phyloP scores from a whole-genome alignment of 768 basidiomycete genomes.

The Tylopilus vinaceipallidus region DNA sequence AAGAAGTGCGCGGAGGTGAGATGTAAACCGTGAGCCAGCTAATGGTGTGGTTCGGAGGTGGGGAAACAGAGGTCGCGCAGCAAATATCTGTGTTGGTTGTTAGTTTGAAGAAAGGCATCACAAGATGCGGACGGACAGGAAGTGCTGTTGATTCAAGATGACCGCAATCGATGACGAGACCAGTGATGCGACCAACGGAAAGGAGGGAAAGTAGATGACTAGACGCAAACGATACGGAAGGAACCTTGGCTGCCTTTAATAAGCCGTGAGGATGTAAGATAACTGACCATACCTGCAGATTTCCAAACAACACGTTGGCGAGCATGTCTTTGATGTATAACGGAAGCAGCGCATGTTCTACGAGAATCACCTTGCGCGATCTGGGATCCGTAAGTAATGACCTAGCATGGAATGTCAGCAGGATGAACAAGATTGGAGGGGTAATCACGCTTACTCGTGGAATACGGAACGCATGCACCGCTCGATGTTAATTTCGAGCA shows the following conservation, averaged over 20 bases:
- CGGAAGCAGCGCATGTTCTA: slow-evolving; percentile 88
- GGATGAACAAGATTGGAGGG: slow-evolving; percentile 10
- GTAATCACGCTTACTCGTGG: slow-evolving; percentile 59
- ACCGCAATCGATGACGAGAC: slow-evolving; percentile 91
- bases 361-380: slow-evolving; percentile 88
- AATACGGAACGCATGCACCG: slow-evolving; percentile 73
- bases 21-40: slow-evolving; percentile 79
- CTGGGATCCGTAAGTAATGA: slow-evolving; percentile 93
- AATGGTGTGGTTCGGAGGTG: slow-evolving; percentile 81
- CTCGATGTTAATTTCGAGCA: slow-evolving; percentile 71
- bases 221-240: slow-evolving; percentile 90
- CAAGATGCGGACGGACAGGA: slow-evolving; percentile 57
- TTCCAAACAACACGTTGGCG: slow-evolving; percentile 84
- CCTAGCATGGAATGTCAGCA: slow-evolving; percentile 41
- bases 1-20: slow-evolving; percentile 78
- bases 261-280: background rate
- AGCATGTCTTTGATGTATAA: slow-evolving; percentile 85
- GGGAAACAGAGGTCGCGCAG: slow-evolving; percentile 83
- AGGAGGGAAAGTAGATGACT: slow-evolving; percentile 84
- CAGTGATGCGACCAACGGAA: slow-evolving; percentile 86
- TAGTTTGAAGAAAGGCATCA: background rate
- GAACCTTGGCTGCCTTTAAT: slow-evolving; percentile 55
- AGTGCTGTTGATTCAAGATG: slow-evolving; percentile 87
- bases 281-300: slow-evolving; percentile 61
- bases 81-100: slow-evolving; percentile 69